Base-by-base conservation (phyloP, 2,329 filamentous ascomycete genomes). In the Hirsutella rhossiliensis region DNA sequence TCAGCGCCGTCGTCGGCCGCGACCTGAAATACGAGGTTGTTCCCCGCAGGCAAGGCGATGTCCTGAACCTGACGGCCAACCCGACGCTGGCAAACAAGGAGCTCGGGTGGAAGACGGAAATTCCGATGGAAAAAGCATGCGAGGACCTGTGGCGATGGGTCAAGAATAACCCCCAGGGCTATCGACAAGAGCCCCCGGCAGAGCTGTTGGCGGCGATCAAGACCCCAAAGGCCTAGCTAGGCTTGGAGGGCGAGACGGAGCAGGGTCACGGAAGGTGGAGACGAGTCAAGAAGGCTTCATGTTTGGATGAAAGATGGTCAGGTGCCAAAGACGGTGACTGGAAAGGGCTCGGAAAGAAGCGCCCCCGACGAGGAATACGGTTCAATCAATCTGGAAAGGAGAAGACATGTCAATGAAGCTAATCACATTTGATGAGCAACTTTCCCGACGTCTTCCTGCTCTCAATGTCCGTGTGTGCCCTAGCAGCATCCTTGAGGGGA, bases 61-160 rank as follows among this genome's bases (percentile, higher is more conserved):
- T 98, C 17, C 73, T 98, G 45, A 84, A 98, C 66, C 79, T 98
- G 40, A 98, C 92, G 19, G 88, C 92, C 52, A 94, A 96, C 66
- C 86, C 92, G 12, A 75, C 77, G 4, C 78, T 87, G 32, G 92
- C 92, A 43, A 94, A 94, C 67, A 69, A 78, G 62, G 92, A 98
- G 69, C 75, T 98, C 43, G 72, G 80, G 50, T 98, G 92, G 92
- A 89, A 89, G 73, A 89, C 92, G 1, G 78, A 94, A 69, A 73
- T 84, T 46, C 89, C 85, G 18, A 79, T 98, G 62, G 90, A 97
- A 68, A 80, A 95, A 63, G 89, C 90, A 23, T 98, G 92, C 63
- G 79, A 82, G 54, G 88, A 98, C 65, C 73, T 98, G 52, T 98
- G 92, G 92, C 82, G 80, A 59, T 98, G 92, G 92, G 94, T 94